Evolutionary conservation across 805 yeast genomes (phyloP), one percentile per base, ranked within the genome.

Genomic region (Sporopachydermia quercuum): DNA sequence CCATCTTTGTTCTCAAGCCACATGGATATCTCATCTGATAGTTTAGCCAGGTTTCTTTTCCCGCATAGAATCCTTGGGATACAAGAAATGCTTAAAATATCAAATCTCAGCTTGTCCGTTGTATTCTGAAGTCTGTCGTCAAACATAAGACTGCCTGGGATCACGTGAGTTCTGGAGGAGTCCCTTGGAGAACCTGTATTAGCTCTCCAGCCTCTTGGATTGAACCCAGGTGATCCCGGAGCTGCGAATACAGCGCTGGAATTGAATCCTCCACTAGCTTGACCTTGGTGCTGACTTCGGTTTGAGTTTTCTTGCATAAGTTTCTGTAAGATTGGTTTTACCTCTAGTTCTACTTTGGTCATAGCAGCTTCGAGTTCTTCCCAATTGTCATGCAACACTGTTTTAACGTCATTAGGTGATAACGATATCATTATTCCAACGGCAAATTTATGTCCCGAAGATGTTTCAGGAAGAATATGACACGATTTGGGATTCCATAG

Each of bases 1-100:
- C 38, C 38, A 16, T 36, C 38, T 36, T 36, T 36, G 13, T 36
- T 36, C 17, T 36, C 18, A 5, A 36, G 14, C 38, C 38, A 36
- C 18, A 36, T 6, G 14, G 14, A 8, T 11, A 36, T 19, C n/a
- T 36, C 38, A 11, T 36, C 38, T 6, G 34, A 16, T 13, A 36
- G 18, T 11, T 11, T 11, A 18, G 5, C n/a, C 8, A 11, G 5
- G 14, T 11, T 36, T n/a, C 30, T 8, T 23, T 23, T 8, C 8
- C 30, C 30, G n/a, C 30, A 23, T 8, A 23, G 30, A 23, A 23
- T 23, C 30, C 30, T 23, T n/a, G 30, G 30, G 8, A 23, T 23
- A 23, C 30, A 23, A 8, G 30, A 23, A 23, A 23, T 8, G n/a
- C 30, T n/a, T n/a, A 23, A 23, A 23, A 23, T n/a, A n/a, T 23